Evolutionary conservation across 371 early-diverging fungal genomes (phyloP), one percentile per base, ranked within the genome.

Genomic region (Dentiscutata heterogama): DNA sequence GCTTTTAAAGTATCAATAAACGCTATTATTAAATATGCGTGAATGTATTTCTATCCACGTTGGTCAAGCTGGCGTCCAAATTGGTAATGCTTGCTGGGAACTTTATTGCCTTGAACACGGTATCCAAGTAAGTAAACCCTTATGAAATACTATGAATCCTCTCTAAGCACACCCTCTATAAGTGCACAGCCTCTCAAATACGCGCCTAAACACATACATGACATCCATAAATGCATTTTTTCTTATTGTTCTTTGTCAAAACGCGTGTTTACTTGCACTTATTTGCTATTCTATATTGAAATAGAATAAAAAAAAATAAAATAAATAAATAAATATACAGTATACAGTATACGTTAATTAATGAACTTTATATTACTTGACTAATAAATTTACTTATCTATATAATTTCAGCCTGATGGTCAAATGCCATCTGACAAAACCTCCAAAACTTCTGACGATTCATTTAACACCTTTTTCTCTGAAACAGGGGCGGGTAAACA

Each of bases 41-140:
- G 97, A 97, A 90, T 92, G 95, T 91, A 94, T 96, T 86, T 95
- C 95, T 65, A 89, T 97, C 89, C 97, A 97, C 91, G 93, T 97
- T 82, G 97, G 97, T 86, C 93, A 98, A 90, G 98, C 98, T 84
- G 99, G 99, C 93, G 94, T 98, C 82, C 99, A 98, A 87, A 98
- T 98, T 80, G 99, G 99, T 89, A 98, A 98, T 91, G 95, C 98
- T 86, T 97, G 97, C 89, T 98, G 99, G 99, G 99, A 98, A 87
- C 91, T 98, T 83, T 98, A 98, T 89, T 99, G 98, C 86, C 90
- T 95, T 83, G 99, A 99, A 88, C 99, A 99, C 89, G 96, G 96
- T 73, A 96, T 97, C 85, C 88, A 91, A 60, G 80, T 80, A 22
- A 35, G 70, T 71, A 79, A 39, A 14, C 13, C 20, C 20, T 72